Evolutionary conservation across 331 rosid species (phyloP).

Genomic region (Malus hybrid): DNA sequence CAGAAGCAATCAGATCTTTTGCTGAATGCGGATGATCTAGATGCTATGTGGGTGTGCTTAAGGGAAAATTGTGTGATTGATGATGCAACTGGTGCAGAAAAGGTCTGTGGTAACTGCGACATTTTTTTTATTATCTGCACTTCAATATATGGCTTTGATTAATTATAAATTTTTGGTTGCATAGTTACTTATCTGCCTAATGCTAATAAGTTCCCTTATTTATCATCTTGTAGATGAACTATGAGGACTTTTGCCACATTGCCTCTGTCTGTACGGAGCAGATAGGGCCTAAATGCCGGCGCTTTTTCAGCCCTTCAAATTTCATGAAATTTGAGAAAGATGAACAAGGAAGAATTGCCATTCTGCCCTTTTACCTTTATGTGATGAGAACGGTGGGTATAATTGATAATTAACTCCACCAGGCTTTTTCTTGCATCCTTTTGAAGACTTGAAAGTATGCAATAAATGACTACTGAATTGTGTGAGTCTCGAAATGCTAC

Average conservation of each 20-base stretch:
- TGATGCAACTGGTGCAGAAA: constrained; percentile 98
- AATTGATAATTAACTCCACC: neutral
- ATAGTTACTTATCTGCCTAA: neutral
- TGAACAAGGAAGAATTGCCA: constrained; percentile 97
- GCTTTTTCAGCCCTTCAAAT: constrained; percentile 98
- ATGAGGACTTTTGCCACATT: constrained; percentile 99
- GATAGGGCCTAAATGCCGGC: constrained; percentile 95
- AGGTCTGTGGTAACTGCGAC: constrained; percentile 38
- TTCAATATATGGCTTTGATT: neutral
- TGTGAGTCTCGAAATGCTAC: constrained; percentile 1
- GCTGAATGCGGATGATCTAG: constrained; percentile 96
- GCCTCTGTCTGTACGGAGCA: constrained; percentile 98
- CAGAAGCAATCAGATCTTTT: constrained; percentile 99
- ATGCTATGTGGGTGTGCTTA: constrained; percentile 96
- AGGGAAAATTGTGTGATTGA: constrained; percentile 97
- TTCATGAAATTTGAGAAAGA: constrained; percentile 99
- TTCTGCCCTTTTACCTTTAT: constrained; percentile 96
- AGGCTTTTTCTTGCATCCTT: constrained; percentile 1
- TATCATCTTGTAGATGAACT: constrained; percentile 75
- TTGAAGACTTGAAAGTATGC: neutral
- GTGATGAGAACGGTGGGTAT: constrained; percentile 95
- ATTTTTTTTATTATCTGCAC: neutral
- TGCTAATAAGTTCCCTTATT: constrained; percentile 21
- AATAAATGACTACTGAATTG: neutral
- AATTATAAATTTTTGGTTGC: neutral